Evolutionary conservation across 164 flowering plant genomes (phyloP), one percentile per base, ranked within the genome.

Genomic region (Aristolochia fimbriata): DNA sequence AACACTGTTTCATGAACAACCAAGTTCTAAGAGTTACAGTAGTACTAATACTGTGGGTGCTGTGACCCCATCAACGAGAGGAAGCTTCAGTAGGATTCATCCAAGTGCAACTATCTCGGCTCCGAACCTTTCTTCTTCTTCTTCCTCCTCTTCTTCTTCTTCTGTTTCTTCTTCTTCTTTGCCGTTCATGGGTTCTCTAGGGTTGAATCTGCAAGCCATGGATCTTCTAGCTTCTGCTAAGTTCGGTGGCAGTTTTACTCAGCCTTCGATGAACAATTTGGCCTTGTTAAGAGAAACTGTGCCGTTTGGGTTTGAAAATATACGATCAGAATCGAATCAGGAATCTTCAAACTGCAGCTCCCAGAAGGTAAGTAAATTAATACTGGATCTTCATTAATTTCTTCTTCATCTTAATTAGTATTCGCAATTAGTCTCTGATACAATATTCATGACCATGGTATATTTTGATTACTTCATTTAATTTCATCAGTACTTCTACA

Each of bases 101-200:
- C 96, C 97, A 12, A 83, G 77, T 47, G 60, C 79, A 22, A 78
- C 78, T 63, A 70, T 85, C 37, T 81, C 88, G 0, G 76, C 62
- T 65, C 62, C 68, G 68, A 72, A 68, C 61, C 25, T 59, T 10
- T 47, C 64, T 11, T 21, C 75, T 15, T 58, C 70, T 27, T 27
- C 30, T 2, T 58, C n/a, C n/a, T n/a, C n/a, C n/a, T n/a, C n/a
- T n/a, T n/a, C n/a, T n/a, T n/a, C n/a, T n/a, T n/a, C n/a, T n/a
- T n/a, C n/a, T n/a, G n/a, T 59, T 10, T 47, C 64, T 11, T 21
- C 75, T 15, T 58, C 70, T 27, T 27, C 30, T 2, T 58, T 70
- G 1, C 23, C 68, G 6, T 37, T 65, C 65, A 60, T 77, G 13
- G 65, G 65, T 64, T 67, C 82, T 21, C 60, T 74, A 52, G 80